Evolutionary conservation across 495 filamentous ascomycete species (phyloP), one percentile per base, ranked within the genome.

Genomic region (Patellaria atrata): DNA sequence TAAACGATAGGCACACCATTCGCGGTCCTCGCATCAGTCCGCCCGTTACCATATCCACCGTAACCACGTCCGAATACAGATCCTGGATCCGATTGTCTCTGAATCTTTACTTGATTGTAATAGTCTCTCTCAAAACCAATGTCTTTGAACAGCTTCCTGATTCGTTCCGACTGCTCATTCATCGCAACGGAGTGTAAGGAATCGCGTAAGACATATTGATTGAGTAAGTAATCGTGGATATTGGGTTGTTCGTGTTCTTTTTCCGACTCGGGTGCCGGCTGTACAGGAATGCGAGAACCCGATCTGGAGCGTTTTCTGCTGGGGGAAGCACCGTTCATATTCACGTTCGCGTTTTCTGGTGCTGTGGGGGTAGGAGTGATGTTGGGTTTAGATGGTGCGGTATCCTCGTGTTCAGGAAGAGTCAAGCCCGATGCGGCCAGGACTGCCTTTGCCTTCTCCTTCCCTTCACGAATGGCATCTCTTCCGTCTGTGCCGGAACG

Each of bases 1-100:
- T 94, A 96, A 35, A 86, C 54, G 23, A 94, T 53, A n/a, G n/a
- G n/a, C n/a, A n/a, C n/a, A n/a, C n/a, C n/a, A 38, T 63, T 56
- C 34, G 55, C 51, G 10, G 56, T 53, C 35, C 57, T 63, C 30
- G 61, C 59, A 50, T 93, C 82, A 13, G 83, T 93, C 37, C 64
- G 65, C 18, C 75, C 72, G 54, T 94, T 97, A 23, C 84, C 89
- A 54, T 82, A 91, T 25, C 86, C 91, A 51, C 67, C 73, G 52
- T 91, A 97, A 33, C 89, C 89, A 37, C 75, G 63, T 25, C 89
- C 89, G 50, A 73, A 81, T 12, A 82, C 53, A 1, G 62, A 63
- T 20, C 62, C 74, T 8, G 77, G 76, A 47, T 77, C 65, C 29
- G 51, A 37, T 22, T 65, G 56, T 25, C 65, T 64, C 33, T 66